Conservation (phyloP, 441 rosid genomes). For the Corymbia calophylla region DNA sequence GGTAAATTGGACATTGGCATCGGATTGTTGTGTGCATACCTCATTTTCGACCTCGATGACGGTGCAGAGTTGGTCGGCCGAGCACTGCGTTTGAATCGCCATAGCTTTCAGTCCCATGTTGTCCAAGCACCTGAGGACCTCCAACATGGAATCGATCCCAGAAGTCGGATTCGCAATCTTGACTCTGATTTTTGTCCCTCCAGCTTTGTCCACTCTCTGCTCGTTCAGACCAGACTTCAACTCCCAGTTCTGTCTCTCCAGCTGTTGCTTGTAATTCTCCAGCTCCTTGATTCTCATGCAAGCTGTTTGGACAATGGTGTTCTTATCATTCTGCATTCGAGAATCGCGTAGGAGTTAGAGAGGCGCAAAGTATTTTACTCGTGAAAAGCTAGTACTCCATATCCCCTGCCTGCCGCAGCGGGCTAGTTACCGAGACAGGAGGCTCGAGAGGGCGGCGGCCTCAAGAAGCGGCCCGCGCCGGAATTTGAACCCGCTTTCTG, state of each 20-base stretch:
- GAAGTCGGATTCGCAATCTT: conserved; percentile 29
- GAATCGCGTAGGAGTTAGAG: background rate
- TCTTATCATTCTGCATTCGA: conserved; percentile 43
- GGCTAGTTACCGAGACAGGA: background rate
- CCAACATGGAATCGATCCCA: conserved; percentile 42
- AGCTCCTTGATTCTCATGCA: conserved; percentile 26
- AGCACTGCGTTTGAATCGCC: conserved; percentile 26
- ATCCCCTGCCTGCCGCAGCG: background rate
- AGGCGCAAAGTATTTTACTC: background rate
- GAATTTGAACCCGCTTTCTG: background rate
- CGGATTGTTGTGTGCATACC: background rate
- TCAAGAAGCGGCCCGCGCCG: background rate
- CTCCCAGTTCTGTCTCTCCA: conserved; percentile 27
- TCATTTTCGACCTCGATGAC: conserved; percentile 25
- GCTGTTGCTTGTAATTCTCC: conserved; percentile 17
- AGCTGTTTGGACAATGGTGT: conserved; percentile 30
- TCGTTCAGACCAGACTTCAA: conserved; percentile 5
- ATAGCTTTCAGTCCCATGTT: conserved; percentile 18
- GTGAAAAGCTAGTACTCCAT: background rate
- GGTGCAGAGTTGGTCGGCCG: conserved; percentile 21
- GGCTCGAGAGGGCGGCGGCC: background rate
- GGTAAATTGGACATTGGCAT: background rate
- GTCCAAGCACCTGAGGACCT: conserved; percentile 34
- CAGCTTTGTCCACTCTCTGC: background rate
- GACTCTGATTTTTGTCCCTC: conserved; percentile 19